phyloP scores from a whole-genome alignment of 768 basidiomycete species.

The Tylopilus subfusipes region DNA sequence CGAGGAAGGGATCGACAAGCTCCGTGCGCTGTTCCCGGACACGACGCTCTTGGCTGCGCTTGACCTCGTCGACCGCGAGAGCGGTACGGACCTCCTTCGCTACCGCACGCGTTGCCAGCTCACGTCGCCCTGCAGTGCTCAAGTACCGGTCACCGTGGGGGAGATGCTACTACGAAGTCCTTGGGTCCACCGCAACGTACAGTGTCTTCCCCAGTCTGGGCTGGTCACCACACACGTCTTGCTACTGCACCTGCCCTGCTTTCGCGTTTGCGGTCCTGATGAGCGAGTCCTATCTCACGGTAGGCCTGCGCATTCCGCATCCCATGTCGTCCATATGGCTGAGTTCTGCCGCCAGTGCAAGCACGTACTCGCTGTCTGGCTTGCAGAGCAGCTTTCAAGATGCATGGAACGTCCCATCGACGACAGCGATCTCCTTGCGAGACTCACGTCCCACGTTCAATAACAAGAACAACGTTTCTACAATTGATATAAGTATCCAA shows the following conservation, averaged over 20 bases:
- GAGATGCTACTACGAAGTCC: constrained; percentile 59
- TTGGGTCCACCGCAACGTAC: constrained; percentile 63
- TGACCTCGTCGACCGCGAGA: constrained; percentile 70
- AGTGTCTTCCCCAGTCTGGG: constrained; percentile 50
- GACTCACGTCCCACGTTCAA: constrained; percentile 14
- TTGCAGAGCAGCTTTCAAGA: constrained; percentile 53
- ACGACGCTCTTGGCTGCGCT: constrained; percentile 64
- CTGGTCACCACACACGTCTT: constrained; percentile 38
- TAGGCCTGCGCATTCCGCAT: constrained; percentile 23
- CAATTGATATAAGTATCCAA: constrained; percentile 13
- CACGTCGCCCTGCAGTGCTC: constrained; percentile 44
- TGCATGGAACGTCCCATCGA: constrained; percentile 48
- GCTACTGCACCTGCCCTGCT: constrained; percentile 74
- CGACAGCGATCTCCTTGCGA: constrained; percentile 46
- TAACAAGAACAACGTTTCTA: constrained; percentile 3
- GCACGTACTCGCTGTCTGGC: constrained; percentile 64
- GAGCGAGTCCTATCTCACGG: constrained; percentile 62
- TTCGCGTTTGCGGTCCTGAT: constrained; percentile 63
- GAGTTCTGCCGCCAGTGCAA: constrained; percentile 57
- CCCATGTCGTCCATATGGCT: background rate
- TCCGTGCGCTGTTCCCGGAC: constrained; percentile 60
- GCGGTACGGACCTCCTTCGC: constrained; percentile 43
- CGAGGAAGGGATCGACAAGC: constrained; percentile 53
- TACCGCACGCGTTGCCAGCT: background rate
- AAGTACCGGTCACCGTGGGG: constrained; percentile 57